Base-by-base conservation (phyloP, 2,329 filamentous ascomycete species). In the Incumbomyces lentus region DNA sequence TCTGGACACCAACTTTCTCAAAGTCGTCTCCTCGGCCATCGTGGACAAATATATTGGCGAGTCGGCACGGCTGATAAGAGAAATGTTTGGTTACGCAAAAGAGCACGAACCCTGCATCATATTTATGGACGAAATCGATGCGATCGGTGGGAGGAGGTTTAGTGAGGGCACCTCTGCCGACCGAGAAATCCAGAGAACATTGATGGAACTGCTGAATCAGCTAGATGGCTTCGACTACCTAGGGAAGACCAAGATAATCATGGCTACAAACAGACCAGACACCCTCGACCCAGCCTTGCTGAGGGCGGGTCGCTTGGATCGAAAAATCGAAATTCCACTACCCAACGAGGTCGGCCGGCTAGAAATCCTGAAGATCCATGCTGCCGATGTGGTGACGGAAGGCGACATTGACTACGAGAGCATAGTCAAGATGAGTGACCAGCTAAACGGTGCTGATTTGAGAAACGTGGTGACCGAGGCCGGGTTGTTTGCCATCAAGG, bases 61-160 rank as follows among this genome's bases (percentile, higher is more conserved):
- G 70, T 98, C 92, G 10, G 92, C 92, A 32, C 84, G 93, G 56
- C 74, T 98, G 55, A 98, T 98, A 61, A 82, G 92, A 65, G 92
- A 98, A 68, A 98, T 98, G 93, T 98, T 98, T 62, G 93, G 92
- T 49, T 98, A 98, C 62, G 92, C 93, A 60, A 96, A 95, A 70
- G 93, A 98, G 66, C 92, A 98, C 66, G 92, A 98, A 68, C 92
- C 92, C 33, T 98, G 92, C 67, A 98, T 98, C 67, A 98, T 98
- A 70, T 98, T 98, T 78, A 98, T 98, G 92, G 93, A 98, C 74
- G 92, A 98, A 70, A 98, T 98, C 63, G 92, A 98, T 63, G 92
- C 92, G 62, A 98, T 98, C 61, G 92, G 92, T 65, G 93, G 93
- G 53, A 81, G 93, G 59, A 79, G 92, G 60, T 98, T 98, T 69